Evolutionary conservation across 805 yeast species (phyloP).

Genomic region (Cyberlindnera samutprakarnensis): DNA sequence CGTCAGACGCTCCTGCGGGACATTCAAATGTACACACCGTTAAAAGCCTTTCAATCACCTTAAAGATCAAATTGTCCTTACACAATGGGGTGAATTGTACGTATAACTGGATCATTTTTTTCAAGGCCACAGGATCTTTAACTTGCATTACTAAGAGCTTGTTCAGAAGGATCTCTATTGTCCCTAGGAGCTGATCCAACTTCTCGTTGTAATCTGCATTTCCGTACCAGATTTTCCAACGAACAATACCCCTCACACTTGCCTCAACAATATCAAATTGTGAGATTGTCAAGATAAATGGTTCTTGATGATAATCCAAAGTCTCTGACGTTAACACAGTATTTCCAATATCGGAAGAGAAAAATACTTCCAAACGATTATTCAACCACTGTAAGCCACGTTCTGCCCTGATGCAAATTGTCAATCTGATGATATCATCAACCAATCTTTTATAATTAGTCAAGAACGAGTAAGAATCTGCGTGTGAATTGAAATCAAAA

Average conservation of each 20-base stretch:
- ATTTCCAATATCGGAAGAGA: conserved; percentile 61
- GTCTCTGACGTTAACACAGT: conserved; percentile 48
- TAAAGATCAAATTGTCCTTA: conserved; percentile 76
- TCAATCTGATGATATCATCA: conserved; percentile 85
- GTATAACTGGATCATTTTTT: conserved; percentile 84
- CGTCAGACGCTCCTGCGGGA: conserved; percentile 61
- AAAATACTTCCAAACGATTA: conserved; percentile 61
- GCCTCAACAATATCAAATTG: conserved; percentile 86
- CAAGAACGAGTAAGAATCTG: conserved; percentile 72
- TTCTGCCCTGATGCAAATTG: conserved; percentile 79
- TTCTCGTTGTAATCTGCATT: conserved; percentile 44
- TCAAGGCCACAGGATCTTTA: conserved; percentile 70
- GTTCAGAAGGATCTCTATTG: conserved; percentile 65
- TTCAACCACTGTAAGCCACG: conserved; percentile 81
- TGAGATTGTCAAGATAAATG: conserved; percentile 68
- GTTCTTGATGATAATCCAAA: conserved; percentile 52
- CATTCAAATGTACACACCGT: conserved; percentile 80
- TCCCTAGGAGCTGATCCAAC: conserved; percentile 42
- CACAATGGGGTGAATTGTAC: conserved; percentile 91
- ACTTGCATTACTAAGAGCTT: conserved; percentile 67
- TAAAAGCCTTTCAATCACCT: conserved; percentile 75
- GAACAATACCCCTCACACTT: conserved; percentile 81
- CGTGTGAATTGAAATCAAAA: conserved; percentile 82
- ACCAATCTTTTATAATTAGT: conserved; percentile 74
- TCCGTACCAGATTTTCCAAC: conserved; percentile 93